Conservation (phyloP, 768 basidiomycete species). For the Naganishia vaughanmartiniae region DNA sequence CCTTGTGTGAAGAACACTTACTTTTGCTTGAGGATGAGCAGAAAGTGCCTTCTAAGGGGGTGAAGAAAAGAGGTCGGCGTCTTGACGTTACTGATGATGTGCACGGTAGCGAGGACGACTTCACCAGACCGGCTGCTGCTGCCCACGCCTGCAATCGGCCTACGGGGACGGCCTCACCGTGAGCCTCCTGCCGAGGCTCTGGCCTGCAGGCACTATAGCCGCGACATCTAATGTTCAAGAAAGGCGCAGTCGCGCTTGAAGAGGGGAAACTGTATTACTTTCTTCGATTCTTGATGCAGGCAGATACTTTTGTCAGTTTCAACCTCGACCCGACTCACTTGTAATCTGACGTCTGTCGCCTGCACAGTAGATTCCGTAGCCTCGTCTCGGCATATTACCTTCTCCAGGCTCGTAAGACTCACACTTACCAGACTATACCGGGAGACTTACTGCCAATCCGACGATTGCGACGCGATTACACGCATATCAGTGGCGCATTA, state of each 20-base stretch:
- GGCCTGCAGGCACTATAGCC: neutral
- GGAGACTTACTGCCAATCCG: too few relatives aligned
- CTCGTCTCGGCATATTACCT: too few relatives aligned
- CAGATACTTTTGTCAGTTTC: neutral
- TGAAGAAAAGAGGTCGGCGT: neutral
- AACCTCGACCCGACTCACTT: too few relatives aligned
- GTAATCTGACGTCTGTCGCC: too few relatives aligned
- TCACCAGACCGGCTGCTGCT: neutral
- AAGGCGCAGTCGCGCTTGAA: constrained; percentile 6
- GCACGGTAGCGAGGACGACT: constrained; percentile 13
- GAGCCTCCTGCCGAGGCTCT: neutral
- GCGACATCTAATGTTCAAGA: neutral
- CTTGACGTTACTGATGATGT: constrained; percentile 12
- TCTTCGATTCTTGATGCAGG: neutral
- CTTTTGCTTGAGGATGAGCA: constrained; percentile 27
- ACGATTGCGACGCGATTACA: too few relatives aligned
- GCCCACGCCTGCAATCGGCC: constrained; percentile 20
- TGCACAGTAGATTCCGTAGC: too few relatives aligned
- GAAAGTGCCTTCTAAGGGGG: constrained; percentile 19
- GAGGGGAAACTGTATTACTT: neutral
- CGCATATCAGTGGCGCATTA: too few relatives aligned
- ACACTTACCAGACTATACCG: too few relatives aligned
- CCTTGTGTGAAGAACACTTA: neutral
- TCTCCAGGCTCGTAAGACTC: too few relatives aligned
- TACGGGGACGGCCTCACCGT: neutral